A percentile compares a stretch with the other conserved stretches of the same genome.
Conservation (phyloP, 495 filamentous ascomycete genomes). For the Rhypophila decipiens region DNA sequence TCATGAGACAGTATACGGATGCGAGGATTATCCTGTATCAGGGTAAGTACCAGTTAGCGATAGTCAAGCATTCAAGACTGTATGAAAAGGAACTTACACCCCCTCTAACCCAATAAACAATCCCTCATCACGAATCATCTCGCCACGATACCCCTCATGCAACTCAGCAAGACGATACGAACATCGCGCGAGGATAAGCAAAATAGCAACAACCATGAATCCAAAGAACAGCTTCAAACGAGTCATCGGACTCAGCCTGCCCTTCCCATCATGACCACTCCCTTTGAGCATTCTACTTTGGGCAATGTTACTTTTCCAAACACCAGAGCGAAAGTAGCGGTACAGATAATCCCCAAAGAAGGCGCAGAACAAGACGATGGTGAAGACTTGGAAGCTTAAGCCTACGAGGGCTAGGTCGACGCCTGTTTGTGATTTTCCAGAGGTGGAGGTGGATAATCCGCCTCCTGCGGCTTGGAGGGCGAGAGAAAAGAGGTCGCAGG, state of each 20-base stretch:
- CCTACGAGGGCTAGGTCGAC: conserved; percentile 46
- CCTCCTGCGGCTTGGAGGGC: conserved; percentile 46
- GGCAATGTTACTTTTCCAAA: too few species aligned
- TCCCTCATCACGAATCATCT: conserved; percentile 32
- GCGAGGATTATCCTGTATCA: conserved; percentile 3
- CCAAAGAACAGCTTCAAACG: conserved; percentile 33
- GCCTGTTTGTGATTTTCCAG: conserved; percentile 23
- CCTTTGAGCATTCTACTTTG: too few species aligned
- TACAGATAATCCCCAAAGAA: conserved; percentile 36
- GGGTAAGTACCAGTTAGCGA: background rate
- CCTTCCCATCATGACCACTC: background rate
- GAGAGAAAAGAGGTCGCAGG: conserved; percentile 47
- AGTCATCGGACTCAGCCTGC: too few species aligned
- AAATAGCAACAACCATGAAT: conserved; percentile 32
- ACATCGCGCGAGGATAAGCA: conserved; percentile 40
- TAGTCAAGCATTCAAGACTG: background rate
- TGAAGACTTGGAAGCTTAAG: conserved; percentile 39
- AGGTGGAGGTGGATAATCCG: conserved; percentile 29
- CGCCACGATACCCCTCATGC: conserved; percentile 39
- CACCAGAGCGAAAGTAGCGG: conserved; percentile 19
- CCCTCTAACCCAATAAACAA: conserved; percentile 45
- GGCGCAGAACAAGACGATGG: conserved; percentile 33
- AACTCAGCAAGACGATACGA: conserved; percentile 44
- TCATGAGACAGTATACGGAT: conserved; percentile 6
- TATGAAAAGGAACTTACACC: conserved; percentile 25